Percentiles rank a stretch among this genome's conserved stretches.
Evolutionary conservation across 1,284 basidiomycete species (phyloP).

Genomic region (Cronartium ribicola): DNA sequence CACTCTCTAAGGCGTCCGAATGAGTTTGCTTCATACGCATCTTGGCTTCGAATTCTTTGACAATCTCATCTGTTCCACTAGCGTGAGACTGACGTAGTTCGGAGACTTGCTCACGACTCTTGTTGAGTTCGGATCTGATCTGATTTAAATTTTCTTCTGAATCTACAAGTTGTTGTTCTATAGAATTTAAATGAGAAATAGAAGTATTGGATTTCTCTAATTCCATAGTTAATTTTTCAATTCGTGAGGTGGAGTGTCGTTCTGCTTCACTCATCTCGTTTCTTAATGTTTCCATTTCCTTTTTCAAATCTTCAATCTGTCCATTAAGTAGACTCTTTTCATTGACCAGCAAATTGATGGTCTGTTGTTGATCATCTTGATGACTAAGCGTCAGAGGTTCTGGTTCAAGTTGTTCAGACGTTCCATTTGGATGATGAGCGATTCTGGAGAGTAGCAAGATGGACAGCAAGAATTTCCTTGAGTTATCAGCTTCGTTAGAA

Average conservation of each 20-base stretch:
- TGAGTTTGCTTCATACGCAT: constrained; percentile 40
- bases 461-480: neutral
- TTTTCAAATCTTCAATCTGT: constrained; percentile 25
- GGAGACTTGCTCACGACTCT: constrained; percentile 9
- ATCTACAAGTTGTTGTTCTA: constrained; percentile 14
- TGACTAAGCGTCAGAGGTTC: neutral
- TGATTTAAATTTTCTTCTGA: neutral
- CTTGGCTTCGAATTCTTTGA: constrained; percentile 34
- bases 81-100: constrained; percentile 24
- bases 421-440: neutral
- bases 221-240: constrained; percentile 10
- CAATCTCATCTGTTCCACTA: constrained; percentile 32
- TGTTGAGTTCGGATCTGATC: constrained; percentile 14
- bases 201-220: constrained; percentile 10
- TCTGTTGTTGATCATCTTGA: constrained; percentile 26
- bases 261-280: constrained; percentile 7
- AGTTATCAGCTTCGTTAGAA: neutral
- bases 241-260: constrained; percentile 3
- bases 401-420: neutral
- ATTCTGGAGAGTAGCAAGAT: neutral
- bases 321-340: constrained; percentile 28
- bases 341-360: constrained; percentile 29
- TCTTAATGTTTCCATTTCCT: constrained; percentile 18
- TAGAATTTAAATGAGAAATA: constrained; percentile 5
- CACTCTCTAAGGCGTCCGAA: constrained; percentile 34